Conservation (phyloP, 768 basidiomycete species). For the Hygrophorus russula region DNA sequence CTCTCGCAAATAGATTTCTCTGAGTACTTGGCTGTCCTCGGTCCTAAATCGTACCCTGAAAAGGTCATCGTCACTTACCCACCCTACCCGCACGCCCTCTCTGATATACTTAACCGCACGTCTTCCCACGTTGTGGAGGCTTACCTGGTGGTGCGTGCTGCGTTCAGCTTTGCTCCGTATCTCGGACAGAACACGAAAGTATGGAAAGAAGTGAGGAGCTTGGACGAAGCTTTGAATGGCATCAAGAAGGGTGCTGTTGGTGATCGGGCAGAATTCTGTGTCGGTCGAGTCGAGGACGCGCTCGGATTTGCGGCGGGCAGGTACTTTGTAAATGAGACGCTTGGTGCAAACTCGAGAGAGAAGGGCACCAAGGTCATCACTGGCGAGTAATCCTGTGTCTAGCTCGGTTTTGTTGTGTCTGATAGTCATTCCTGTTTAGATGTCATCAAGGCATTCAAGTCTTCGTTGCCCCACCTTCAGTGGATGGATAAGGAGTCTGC, state of each 20-base stretch:
- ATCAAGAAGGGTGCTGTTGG: conserved; percentile 80
- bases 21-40: conserved; percentile 79
- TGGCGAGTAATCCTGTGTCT: conserved; percentile 24
- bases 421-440: conserved; percentile 28
- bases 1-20: conserved; percentile 74
- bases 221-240: conserved; percentile 68
- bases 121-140: conserved; percentile 67
- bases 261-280: conserved; percentile 78
- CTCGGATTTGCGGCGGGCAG: conserved; percentile 87
- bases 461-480: conserved; percentile 55
- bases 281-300: conserved; percentile 54
- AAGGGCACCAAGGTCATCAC: conserved; percentile 79
- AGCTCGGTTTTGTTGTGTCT: not conserved
- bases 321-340: conserved; percentile 81
- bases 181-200: conserved; percentile 69
- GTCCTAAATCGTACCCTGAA: conserved; percentile 63
- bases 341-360: conserved; percentile 64
- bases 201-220: conserved; percentile 60
- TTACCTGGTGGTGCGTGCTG: conserved; percentile 76
- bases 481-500: conserved; percentile 92
- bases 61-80: conserved; percentile 79
- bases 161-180: conserved; percentile 53
- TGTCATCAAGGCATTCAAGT: conserved; percentile 76
- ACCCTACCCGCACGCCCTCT: conserved; percentile 57
- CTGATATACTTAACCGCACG: conserved; percentile 57